These are phyloP conservation scores for Beauveria bassiana DNA, from an alignment of 2,329 filamentous ascomycete genomes.

Conservation along the genomic window DNA sequence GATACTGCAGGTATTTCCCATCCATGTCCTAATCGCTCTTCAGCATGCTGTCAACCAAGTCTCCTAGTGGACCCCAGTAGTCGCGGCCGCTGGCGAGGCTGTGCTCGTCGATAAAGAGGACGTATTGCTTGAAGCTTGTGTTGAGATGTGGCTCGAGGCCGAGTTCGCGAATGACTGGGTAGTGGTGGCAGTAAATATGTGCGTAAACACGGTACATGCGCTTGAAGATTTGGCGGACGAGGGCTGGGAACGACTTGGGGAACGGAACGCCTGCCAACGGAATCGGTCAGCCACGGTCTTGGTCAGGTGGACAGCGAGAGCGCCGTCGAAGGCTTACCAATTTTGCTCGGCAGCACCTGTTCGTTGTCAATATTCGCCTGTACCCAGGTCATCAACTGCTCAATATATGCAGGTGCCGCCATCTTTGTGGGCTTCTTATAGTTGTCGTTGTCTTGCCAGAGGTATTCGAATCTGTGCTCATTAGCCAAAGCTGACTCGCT, in stretches of 20 bases:
- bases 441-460: conserved; percentile 94
- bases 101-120: conserved; percentile 97
- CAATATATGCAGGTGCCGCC: conserved; percentile 93
- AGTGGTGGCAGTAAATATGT: conserved; percentile 99
- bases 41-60: conserved; percentile 96
- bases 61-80: conserved; percentile 92
- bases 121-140: conserved; percentile 99
- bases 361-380: conserved; percentile 95
- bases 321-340: conserved; percentile 42
- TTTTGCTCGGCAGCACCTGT: conserved; percentile 85
- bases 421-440: conserved; percentile 97
- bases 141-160: conserved; percentile 96
- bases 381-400: conserved; percentile 96
- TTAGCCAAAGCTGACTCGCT: conserved; percentile 14
- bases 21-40: conserved; percentile 62
- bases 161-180: conserved; percentile 89
- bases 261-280: conserved; percentile 70
- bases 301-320: neutral
- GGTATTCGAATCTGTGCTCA: conserved; percentile 75
- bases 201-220: conserved; percentile 97
- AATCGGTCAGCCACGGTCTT: neutral
- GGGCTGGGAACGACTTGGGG: conserved; percentile 80
- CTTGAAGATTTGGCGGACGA: conserved; percentile 96
- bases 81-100: conserved; percentile 86
- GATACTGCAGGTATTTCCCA: neutral